Base-by-base conservation (phyloP, 169 alveolate genomes). In the Theileria equi region DNA sequence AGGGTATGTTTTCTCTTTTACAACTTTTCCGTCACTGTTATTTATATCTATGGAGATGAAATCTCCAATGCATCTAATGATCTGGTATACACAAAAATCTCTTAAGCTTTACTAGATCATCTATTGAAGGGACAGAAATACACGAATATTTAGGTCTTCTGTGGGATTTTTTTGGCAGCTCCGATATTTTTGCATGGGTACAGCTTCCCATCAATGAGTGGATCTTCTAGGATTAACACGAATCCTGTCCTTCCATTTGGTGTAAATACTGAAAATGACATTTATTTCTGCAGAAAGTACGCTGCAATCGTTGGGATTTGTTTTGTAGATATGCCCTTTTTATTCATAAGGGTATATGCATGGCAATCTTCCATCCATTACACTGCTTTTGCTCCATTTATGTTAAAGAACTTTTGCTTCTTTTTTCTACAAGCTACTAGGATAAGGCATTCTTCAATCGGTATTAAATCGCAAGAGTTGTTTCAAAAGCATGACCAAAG, bases 291-390 rank as follows among this genome's bases (percentile, higher is more conserved):
- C 41, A 47, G 86, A 41, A 77, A 77, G 69, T 66, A 63, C 38
- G 86, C 86, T 2, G 66, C 77, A 23, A 77, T 77, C n/a, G 86
- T 77, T 25, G 81, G 86, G n/a, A 77, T 67, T 2, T 77, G 49
- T 69, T 77, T 77, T 45, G 81, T 77, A 26, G 80, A 74, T 58
- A 11, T 74, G 3, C 84, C 84, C 29, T 74, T 74, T 34, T 61
- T 41, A 5, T 60, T 74, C 17, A 40, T 74, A 48, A 58, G 84
- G 43, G 16, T 45, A 5, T 41, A 48, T 26, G 28, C 80, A 32
- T 74, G 84, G 84, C 63, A 60, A 26, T 60, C 70, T 11, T 32
- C 59, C 8, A 48, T 47, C 21, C 70, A 60, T 32, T 60, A 60
- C 25, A 21, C 55, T 31, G 72, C 70, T 0, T 74, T 66, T 34